phyloP scores from a whole-genome alignment of 2,329 filamentous ascomycete species.

The Colletotrichum truncatum region DNA sequence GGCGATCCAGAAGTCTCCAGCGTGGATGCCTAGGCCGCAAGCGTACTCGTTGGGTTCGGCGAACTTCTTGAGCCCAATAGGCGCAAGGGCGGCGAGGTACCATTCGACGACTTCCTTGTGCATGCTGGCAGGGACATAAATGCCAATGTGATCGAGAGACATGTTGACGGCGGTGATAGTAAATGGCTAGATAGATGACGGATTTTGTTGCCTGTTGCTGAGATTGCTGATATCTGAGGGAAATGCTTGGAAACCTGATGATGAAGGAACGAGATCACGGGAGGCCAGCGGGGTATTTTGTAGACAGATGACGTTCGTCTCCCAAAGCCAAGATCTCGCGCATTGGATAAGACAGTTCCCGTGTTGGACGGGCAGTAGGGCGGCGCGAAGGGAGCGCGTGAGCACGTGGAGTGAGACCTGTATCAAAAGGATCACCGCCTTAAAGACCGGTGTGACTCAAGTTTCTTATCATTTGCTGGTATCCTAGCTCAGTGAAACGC shows the following conservation, averaged over 20 bases:
- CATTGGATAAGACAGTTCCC: neutral
- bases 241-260: neutral
- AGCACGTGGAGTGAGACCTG: conserved; percentile 18
- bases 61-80: conserved; percentile 45
- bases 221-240: neutral
- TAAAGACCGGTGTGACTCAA: neutral
- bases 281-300: conserved; percentile 15
- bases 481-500: too few relatives aligned
- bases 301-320: neutral
- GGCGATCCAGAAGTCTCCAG: conserved; percentile 43
- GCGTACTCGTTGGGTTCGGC: conserved; percentile 38
- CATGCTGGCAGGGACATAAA: conserved; percentile 39
- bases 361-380: neutral
- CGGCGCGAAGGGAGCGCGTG: conserved; percentile 8
- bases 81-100: conserved; percentile 45
- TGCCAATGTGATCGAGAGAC: conserved; percentile 45
- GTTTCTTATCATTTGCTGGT: too few relatives aligned
- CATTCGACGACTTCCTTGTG: conserved; percentile 41
- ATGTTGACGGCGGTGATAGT: conserved; percentile 34
- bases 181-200: neutral
- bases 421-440: neutral
- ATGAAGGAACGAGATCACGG: neutral
- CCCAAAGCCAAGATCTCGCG: neutral
- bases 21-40: conserved; percentile 42
- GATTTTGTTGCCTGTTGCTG: neutral